Conservation (phyloP, 2,329 filamentous ascomycete species). For the Diaporthe sp. region DNA sequence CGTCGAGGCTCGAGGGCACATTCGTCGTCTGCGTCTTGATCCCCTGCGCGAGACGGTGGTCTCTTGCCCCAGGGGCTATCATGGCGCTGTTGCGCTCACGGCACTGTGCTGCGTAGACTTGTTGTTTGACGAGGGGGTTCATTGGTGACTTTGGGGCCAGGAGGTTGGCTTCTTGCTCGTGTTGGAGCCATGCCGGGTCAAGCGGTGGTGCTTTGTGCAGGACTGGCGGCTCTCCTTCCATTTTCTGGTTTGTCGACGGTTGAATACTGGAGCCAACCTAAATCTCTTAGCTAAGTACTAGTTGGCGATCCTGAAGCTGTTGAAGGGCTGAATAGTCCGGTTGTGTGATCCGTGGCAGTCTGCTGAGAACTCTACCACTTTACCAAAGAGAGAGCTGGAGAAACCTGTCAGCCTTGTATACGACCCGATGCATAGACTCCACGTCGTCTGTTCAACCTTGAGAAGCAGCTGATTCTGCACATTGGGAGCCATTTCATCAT, state of each 20-base stretch:
- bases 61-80: slow-evolving; percentile 52
- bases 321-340: not conserved
- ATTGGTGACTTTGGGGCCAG: slow-evolving; percentile 46
- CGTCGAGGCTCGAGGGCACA: slow-evolving; percentile 52
- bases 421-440: not conserved
- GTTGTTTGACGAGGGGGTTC: slow-evolving; percentile 53
- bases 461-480: not conserved
- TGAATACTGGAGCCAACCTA: not conserved
- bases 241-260: not conserved
- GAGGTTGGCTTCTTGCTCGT: slow-evolving; percentile 52
- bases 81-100: slow-evolving; percentile 54
- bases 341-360: not conserved
- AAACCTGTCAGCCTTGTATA: too few species aligned
- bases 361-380: not conserved
- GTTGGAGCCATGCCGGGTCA: slow-evolving; percentile 56
- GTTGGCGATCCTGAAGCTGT: not conserved
- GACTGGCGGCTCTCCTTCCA: slow-evolving; percentile 44
- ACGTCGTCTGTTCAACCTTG: not conserved
- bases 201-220: slow-evolving; percentile 54
- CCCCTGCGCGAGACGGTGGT: slow-evolving; percentile 54
- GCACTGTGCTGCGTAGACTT: slow-evolving; percentile 57
- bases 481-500: not conserved
- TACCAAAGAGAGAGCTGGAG: not conserved
- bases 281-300: not conserved
- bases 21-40: slow-evolving; percentile 50